These are phyloP conservation scores for Puccinia triticina DNA, from an alignment of 1,284 basidiomycete species.

Conservation along the genomic window DNA sequence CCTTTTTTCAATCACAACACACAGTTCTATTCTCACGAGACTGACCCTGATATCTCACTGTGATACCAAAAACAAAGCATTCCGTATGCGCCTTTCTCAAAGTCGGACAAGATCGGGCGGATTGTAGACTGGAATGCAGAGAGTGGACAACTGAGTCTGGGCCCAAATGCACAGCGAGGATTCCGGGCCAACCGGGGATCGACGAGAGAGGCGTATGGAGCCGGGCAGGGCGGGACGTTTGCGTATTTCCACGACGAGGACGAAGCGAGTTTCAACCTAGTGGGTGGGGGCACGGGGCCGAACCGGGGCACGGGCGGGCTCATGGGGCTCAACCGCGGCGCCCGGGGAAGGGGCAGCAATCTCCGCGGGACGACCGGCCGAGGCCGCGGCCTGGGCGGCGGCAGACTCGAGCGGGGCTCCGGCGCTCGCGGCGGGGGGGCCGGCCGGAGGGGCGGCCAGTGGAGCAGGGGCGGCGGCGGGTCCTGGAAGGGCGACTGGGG, in stretches of 20 bases:
- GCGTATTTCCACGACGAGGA: slow-evolving; percentile 98
- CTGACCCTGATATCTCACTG: not conserved
- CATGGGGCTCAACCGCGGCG: slow-evolving; percentile 54
- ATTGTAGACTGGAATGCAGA: slow-evolving; percentile 91
- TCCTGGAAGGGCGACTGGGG: slow-evolving; percentile 79
- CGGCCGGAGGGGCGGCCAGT: slow-evolving; percentile 61
- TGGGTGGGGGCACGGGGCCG: slow-evolving; percentile 70
- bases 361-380: slow-evolving; percentile 52
- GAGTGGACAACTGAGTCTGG: slow-evolving; percentile 61
- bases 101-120: slow-evolving; percentile 95
- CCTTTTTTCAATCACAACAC: not conserved
- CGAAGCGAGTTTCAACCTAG: slow-evolving; percentile 94
- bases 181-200: slow-evolving; percentile 63
- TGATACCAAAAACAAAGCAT: slow-evolving; percentile 63
- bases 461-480: slow-evolving; percentile 62
- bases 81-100: slow-evolving; percentile 95
- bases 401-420: slow-evolving; percentile 55
- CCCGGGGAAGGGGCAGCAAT: slow-evolving; percentile 22
- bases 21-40: not conserved
- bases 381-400: slow-evolving; percentile 51
- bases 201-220: slow-evolving; percentile 63
- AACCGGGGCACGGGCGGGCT: slow-evolving; percentile 59
- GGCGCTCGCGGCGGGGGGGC: slow-evolving; percentile 58
- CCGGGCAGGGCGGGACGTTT: slow-evolving; percentile 68
- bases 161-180: slow-evolving; percentile 64